Percentiles rank a stretch among this genome's conserved stretches.
These are phyloP conservation scores for Chaetomium sp. DNA, from an alignment of 2,329 filamentous ascomycete species.

Conservation along the genomic window DNA sequence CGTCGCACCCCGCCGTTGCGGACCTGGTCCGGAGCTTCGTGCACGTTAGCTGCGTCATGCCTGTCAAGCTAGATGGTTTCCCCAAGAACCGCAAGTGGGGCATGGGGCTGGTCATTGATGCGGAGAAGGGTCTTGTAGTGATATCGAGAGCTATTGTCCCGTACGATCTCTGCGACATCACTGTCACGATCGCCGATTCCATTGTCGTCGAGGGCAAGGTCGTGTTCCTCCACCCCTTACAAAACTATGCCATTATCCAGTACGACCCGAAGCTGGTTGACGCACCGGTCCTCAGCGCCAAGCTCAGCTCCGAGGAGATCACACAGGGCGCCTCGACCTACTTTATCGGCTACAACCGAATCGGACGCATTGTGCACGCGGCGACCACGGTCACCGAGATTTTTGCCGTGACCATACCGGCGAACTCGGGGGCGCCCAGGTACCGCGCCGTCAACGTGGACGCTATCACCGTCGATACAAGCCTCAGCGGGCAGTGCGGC, in stretches of 20 bases:
- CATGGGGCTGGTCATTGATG: constrained; percentile 96
- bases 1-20: constrained; percentile 85
- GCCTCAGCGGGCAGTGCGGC: constrained; percentile 85
- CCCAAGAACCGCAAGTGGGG: constrained; percentile 92
- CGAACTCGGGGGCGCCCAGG: constrained; percentile 85
- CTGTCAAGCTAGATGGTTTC: constrained; percentile 96
- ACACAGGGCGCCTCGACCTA: constrained; percentile 93
- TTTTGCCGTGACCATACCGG: constrained; percentile 93
- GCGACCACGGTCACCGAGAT: constrained; percentile 97
- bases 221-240: constrained; percentile 91
- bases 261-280: constrained; percentile 94
- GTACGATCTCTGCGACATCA: constrained; percentile 95
- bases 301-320: constrained; percentile 76
- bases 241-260: constrained; percentile 94
- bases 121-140: constrained; percentile 90
- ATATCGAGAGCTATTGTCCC: constrained; percentile 94
- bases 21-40: constrained; percentile 95
- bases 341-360: constrained; percentile 98
- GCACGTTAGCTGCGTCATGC: constrained; percentile 88
- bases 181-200: constrained; percentile 93
- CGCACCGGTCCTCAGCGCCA: constrained; percentile 87
- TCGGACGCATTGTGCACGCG: constrained; percentile 87
- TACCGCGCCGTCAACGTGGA: constrained; percentile 96
- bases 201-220: constrained; percentile 94
- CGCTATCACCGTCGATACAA: constrained; percentile 95